Base-by-base conservation (phyloP, 2,329 filamentous ascomycete genomes). In the Aspergillus latus region DNA sequence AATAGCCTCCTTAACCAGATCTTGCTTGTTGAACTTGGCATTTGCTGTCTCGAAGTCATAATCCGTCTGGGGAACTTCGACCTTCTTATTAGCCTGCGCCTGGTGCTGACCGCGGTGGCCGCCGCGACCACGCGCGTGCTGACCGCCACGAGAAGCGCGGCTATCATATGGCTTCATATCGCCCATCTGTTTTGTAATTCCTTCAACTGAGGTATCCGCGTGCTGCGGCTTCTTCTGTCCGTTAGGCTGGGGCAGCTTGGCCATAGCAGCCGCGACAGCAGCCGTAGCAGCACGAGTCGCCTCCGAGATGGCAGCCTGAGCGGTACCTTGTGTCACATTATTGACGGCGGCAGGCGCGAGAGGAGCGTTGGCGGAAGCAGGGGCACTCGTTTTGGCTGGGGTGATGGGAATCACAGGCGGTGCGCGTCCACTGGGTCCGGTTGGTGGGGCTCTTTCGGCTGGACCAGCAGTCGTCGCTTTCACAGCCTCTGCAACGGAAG, bases 21-120 rank as follows among this genome's bases (percentile, higher is more conserved):
- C 89, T 65, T 90, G 86, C 76, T 95, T 88, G 78, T 91, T 93
- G 78, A 95, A 95, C 72, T 92, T 94, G 48, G 89, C 89, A 70
- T 96, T 96, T 29, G 89, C 82, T 13, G 83, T 84, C 64, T 88
- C 89, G 68, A 99, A 99, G 69, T 99, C 93, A 66, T 92, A 99
- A 69, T 97, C 94, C 1, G 90, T 87, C 47, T 88, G 84, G 0
- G 94, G 94, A 2, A 99, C 90, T 52, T 96, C 92, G 32, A 97
- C 85, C 76, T 90, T 94, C 65, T 82, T 78, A 48, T 81, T 76
- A 8, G 26, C n/a, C 56, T 77, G 71, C 46, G 71, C 68, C 37
- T 75, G 77, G 42, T 72, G 65, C 11, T 77, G 70, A 55, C 72
- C 67, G 50, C 80, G 77, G 57, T 76, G 69, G 42, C 72, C 75